Evolutionary conservation across 345 rosid genomes (phyloP), one percentile per base, ranked within the genome.

Genomic region (Euphorbia tirucalli): DNA sequence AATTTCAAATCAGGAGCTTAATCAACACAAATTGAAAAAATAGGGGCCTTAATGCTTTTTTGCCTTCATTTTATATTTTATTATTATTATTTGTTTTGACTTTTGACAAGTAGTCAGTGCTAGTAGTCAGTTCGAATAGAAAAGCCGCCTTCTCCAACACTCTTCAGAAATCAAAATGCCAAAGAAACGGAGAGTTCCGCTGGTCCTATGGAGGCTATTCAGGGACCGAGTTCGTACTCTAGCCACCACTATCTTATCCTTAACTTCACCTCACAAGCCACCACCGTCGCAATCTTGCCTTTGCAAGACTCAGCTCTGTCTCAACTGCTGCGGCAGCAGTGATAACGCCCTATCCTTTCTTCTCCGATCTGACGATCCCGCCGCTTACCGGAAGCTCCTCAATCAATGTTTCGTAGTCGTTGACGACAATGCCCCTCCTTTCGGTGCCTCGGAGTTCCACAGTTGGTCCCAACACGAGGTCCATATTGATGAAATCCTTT

Each of bases 161-260:
- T 22, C 19, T 25, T 22, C 52, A 10, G 18, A 22, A 41, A 21
- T 19, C 30, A 66, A 61, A 75, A 85, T 84, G 89, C 44, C 65
- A 48, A 80, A 71, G 82, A 86, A 71, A 66, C 78, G 77, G 65
- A 74, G 64, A 24, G 87, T 83, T 22, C 97, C 98, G 11, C 81
- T 78, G 77, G 79, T 87, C 44, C 81, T 91, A 4, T 78, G 96
- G 93, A 71, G 77, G 69, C 56, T 88, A 14, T 88, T 76, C 79
- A 76, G 80, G 7, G 66, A 77, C 24, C 61, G 80, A 28, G 90
- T 89, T 9, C 79, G 57, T 24, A 81, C 80, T 27, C 77, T 93
- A 7, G 74, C 84, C 75, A 71, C 74, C 49, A 64, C 87, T 1
- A 75, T 91, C 39, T 39, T 78, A 27, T 80, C 82, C 37, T 70